A percentile compares a stretch with the other conserved stretches of the same genome.
phyloP scores from a whole-genome alignment of 1,284 basidiomycete genomes.

The Anthracocystis setariae region DNA sequence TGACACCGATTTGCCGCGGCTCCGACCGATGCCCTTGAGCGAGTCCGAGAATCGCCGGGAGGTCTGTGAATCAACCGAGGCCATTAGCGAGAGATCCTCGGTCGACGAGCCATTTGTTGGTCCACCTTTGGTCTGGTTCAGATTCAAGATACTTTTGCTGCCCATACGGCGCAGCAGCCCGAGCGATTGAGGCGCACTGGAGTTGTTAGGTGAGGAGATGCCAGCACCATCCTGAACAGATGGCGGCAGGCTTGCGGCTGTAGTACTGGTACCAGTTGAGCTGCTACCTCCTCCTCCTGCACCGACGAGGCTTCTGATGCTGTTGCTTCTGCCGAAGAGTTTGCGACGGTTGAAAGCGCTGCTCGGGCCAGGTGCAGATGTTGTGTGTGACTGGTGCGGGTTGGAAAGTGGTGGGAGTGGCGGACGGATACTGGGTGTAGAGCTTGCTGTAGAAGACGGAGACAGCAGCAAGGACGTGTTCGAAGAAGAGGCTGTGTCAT shows the following conservation, averaged over 20 bases:
- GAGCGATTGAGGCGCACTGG: conserved; percentile 11
- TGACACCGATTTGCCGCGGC: conserved; percentile 29
- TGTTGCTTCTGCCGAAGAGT: conserved; percentile 46
- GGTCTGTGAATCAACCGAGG: conserved; percentile 24
- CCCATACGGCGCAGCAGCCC: conserved; percentile 43
- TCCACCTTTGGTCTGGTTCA: conserved; percentile 21
- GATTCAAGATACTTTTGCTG: conserved; percentile 45
- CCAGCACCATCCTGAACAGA: not conserved
- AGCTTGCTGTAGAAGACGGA: not conserved
- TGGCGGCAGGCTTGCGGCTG: conserved; percentile 1
- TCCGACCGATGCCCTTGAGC: conserved; percentile 26
- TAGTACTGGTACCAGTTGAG: conserved; percentile 1
- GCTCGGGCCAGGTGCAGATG: conserved; percentile 2
- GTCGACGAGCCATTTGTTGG: conserved; percentile 16
- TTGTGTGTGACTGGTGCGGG: not conserved
- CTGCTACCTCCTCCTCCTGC: conserved; percentile 1
- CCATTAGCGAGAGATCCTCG: conserved; percentile 25
- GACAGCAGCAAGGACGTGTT: conserved; percentile 1
- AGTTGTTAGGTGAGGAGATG: conserved; percentile 1
- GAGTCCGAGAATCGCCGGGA: conserved; percentile 39
- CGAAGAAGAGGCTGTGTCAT: conserved; percentile 3
- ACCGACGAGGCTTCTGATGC: conserved; percentile 37
- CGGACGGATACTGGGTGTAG: not conserved
- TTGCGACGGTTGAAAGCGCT: conserved; percentile 41
- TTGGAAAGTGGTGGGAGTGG: not conserved